Evolutionary conservation across 148 eudicot species (phyloP).

Genomic region (Bassia scoparia): DNA sequence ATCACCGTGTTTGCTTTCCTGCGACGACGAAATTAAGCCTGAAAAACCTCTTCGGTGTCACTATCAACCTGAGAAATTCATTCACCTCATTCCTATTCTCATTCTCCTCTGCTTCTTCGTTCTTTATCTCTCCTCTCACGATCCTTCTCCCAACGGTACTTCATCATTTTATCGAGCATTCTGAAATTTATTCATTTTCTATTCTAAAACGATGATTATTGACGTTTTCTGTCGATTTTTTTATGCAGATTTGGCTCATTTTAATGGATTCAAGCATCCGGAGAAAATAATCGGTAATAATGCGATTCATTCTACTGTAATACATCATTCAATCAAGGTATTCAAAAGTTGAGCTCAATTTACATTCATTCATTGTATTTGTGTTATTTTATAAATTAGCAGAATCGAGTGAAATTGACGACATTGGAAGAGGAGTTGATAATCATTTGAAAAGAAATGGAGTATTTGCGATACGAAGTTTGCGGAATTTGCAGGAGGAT

Average conservation of each 20-base stretch:
- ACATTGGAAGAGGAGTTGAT: constrained; percentile 12
- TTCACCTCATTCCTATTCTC: constrained; percentile 70
- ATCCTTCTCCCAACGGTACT: constrained; percentile 66
- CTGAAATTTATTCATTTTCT: background rate
- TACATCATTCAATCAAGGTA: background rate
- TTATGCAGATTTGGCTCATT: constrained; percentile 28
- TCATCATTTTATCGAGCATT: background rate
- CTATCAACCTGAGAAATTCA: constrained; percentile 39
- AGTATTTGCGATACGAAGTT: constrained; percentile 29
- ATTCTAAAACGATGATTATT: background rate
- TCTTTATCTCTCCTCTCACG: constrained; percentile 72
- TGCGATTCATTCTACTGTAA: background rate
- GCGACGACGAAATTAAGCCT: constrained; percentile 42
- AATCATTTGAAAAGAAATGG: constrained; percentile 17
- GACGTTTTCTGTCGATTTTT: background rate
- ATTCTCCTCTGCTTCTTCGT: constrained; percentile 62
- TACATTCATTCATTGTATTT: no score
- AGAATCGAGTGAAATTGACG: constrained; percentile 29
- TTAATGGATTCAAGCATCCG: constrained; percentile 28
- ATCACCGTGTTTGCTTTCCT: constrained; percentile 20
- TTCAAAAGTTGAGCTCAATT: background rate
- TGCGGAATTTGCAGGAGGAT: constrained; percentile 32
- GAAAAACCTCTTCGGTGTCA: constrained; percentile 39
- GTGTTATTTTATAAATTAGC: background rate
- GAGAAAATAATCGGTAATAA: constrained; percentile 32